These are phyloP conservation scores for Coemansia sp. DNA, from an alignment of 192 early-diverging fungal species.

Conservation along the genomic window DNA sequence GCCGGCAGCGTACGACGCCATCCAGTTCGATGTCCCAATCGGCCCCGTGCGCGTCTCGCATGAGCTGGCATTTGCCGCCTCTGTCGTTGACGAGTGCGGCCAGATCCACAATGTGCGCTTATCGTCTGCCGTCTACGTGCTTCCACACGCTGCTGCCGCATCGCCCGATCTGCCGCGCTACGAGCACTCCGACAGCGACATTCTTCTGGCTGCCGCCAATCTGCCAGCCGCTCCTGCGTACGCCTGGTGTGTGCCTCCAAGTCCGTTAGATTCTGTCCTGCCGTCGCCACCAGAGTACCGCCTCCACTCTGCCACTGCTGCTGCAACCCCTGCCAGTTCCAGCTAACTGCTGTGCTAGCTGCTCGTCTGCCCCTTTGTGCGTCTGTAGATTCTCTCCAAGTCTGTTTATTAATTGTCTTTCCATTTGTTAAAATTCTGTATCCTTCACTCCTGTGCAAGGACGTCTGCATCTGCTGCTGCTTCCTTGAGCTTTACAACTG, in stretches of 20 bases:
- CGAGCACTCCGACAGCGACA: conserved; percentile 40
- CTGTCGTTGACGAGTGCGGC: conserved; percentile 38
- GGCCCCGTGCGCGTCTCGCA: conserved; percentile 46
- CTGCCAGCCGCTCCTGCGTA: not conserved
- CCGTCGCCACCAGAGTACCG: conserved; percentile 27
- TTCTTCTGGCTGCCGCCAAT: conserved; percentile 22
- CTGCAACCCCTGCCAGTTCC: not conserved
- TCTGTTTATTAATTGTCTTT: not conserved
- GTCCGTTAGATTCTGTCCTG: not conserved
- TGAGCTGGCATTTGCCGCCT: conserved; percentile 33
- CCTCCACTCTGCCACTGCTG: not conserved
- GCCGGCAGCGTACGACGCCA: conserved; percentile 25
- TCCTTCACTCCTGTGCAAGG: not conserved
- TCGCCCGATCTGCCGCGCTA: conserved; percentile 40
- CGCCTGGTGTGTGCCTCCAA: not conserved
- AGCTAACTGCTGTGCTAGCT: not conserved
- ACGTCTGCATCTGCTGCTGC: not conserved
- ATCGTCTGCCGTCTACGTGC: conserved; percentile 37
- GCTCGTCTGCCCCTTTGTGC: not conserved
- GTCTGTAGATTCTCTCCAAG: not conserved
- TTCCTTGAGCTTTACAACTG: conserved; percentile 46
- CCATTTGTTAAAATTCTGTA: not conserved
- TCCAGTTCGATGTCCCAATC: conserved; percentile 43
- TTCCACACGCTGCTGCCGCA: conserved; percentile 13
- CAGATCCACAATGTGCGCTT: conserved; percentile 49